These are phyloP conservation scores for Cucurbita ficifolia DNA, from an alignment of 306 rosid species.

Conservation along the genomic window DNA sequence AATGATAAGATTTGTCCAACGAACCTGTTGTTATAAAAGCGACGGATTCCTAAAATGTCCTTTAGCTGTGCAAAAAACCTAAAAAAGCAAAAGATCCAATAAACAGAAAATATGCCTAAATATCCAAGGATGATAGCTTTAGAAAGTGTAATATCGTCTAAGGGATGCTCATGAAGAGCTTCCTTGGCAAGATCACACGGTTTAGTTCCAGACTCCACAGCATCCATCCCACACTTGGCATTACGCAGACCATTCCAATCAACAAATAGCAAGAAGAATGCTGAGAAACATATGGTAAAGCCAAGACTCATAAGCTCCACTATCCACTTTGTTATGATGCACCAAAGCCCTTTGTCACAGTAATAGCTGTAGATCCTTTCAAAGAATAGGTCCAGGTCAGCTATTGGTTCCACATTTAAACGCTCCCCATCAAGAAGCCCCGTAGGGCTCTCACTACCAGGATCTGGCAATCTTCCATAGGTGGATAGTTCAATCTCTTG, in stretches of 20 bases:
- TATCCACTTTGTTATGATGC: constrained; percentile 76
- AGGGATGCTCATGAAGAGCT: constrained; percentile 72
- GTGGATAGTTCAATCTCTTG: constrained; percentile 67
- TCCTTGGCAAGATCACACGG: constrained; percentile 90
- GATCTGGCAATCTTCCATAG: constrained; percentile 48
- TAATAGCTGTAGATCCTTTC: constrained; percentile 83
- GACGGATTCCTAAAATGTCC: constrained; percentile 56
- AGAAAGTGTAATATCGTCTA: constrained; percentile 57
- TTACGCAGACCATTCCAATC: constrained; percentile 94
- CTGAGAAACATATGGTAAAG: constrained; percentile 76
- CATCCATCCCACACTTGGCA: constrained; percentile 96
- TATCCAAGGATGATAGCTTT: constrained; percentile 76
- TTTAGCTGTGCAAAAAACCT: constrained; percentile 79
- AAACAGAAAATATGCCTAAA: constrained; percentile 71
- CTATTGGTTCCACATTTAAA: constrained; percentile 54
- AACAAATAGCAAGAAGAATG: constrained; percentile 63
- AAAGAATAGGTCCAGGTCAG: constrained; percentile 89
- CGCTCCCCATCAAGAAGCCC: constrained; percentile 74
- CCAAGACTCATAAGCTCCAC: constrained; percentile 83
- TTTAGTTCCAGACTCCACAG: constrained; percentile 76
- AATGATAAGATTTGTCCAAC: background rate
- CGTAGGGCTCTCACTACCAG: constrained; percentile 81
- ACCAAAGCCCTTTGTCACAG: constrained; percentile 91
- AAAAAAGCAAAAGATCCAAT: constrained; percentile 81
- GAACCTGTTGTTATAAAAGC: constrained; percentile 66